Conservation (phyloP, 306 rosid genomes). For the Parietaria judaica region DNA sequence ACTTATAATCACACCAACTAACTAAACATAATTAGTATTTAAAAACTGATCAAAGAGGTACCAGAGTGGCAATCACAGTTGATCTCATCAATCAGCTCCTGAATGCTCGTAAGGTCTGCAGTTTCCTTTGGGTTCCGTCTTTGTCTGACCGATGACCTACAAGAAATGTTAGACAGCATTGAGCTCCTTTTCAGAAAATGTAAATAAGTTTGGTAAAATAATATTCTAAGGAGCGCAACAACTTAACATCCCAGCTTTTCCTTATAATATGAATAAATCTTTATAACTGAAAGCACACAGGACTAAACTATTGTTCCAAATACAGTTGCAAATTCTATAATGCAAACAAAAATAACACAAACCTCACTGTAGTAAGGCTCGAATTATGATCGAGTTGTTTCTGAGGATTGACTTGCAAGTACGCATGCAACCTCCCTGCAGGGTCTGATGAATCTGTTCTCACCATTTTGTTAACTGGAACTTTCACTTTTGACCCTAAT, state of each 20-base stretch:
- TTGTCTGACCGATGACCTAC: constrained; percentile 73
- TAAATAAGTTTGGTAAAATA: not conserved
- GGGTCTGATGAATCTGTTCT: constrained; percentile 91
- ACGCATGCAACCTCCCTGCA: constrained; percentile 83
- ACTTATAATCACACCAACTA: not conserved
- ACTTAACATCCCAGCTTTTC: not conserved
- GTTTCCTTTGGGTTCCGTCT: constrained; percentile 82
- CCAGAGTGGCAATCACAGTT: constrained; percentile 62
- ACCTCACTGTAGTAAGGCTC: constrained; percentile 75
- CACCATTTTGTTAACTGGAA: constrained; percentile 76
- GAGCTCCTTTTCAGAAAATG: not conserved
- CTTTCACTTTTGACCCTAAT: constrained; percentile 65
- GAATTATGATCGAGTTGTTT: constrained; percentile 36
- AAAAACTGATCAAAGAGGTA: constrained; percentile 9
- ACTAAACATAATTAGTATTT: too few relatives aligned
- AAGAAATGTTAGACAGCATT: constrained; percentile 13
- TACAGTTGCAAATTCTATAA: too few relatives aligned
- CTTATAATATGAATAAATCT: not conserved
- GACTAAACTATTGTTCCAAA: not conserved
- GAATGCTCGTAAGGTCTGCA: constrained; percentile 62
- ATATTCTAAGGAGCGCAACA: not conserved
- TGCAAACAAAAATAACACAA: constrained; percentile 5
- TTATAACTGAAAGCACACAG: not conserved
- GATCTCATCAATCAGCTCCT: constrained; percentile 67
- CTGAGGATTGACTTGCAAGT: constrained; percentile 41